Conservation (phyloP, 495 filamentous ascomycete genomes). For the Hypoxylon fuscum region DNA sequence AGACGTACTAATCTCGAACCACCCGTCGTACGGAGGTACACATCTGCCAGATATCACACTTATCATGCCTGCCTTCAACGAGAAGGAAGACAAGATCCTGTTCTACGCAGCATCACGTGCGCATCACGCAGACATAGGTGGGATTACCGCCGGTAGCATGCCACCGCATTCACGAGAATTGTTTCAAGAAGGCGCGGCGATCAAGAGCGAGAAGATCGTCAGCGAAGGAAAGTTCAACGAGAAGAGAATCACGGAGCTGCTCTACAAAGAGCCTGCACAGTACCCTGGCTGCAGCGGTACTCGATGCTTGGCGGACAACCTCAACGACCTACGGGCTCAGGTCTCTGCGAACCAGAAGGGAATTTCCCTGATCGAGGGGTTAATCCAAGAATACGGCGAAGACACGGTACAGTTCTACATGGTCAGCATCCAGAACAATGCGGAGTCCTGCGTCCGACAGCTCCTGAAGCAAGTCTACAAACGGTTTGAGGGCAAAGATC, state of each 20-base stretch:
- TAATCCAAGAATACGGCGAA: constrained; percentile 91
- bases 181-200: constrained; percentile 92
- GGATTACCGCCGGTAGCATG: constrained; percentile 96
- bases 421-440: constrained; percentile 91
- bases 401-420: constrained; percentile 96
- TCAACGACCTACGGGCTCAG: constrained; percentile 96
- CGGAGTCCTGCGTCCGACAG: constrained; percentile 83
- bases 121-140: constrained; percentile 97
- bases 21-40: constrained; percentile 89
- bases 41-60: constrained; percentile 92
- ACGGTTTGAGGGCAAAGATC: constrained; percentile 77
- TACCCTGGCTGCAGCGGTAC: constrained; percentile 91
- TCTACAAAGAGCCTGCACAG: constrained; percentile 83
- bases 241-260: constrained; percentile 80
- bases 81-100: constrained; percentile 81
- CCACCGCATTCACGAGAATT: constrained; percentile 93
- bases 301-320: constrained; percentile 88
- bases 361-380: constrained; percentile 83
- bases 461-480: constrained; percentile 82
- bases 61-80: constrained; percentile 86
- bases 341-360: constrained; percentile 96
- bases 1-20: constrained; percentile 95
- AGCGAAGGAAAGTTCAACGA: constrained; percentile 91
- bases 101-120: constrained; percentile 97
- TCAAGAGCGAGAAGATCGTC: constrained; percentile 94